Evolutionary conservation across 1,139 yeast species (phyloP).

Genomic region (Waltiozyma sp.): DNA sequence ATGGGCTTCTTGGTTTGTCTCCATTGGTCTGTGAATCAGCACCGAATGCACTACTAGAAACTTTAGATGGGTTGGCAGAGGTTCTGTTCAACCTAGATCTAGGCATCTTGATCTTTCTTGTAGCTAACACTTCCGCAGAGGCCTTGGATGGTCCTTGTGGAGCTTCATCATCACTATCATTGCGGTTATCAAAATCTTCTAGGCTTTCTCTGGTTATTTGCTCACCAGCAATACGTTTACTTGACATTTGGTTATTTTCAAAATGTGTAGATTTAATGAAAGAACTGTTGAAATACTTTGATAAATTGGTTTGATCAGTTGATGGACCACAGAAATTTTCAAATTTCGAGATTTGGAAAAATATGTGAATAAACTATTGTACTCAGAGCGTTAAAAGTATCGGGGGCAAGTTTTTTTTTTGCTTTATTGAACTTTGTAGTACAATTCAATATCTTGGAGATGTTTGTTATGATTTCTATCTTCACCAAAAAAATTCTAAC

Average conservation of each 20-base stretch:
- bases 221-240: slow-evolving; percentile 54
- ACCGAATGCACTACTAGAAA: slow-evolving; percentile 10
- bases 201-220: slow-evolving; percentile 41
- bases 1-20: slow-evolving; percentile 4
- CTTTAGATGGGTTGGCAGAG: slow-evolving; percentile 1
- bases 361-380: no score
- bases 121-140: slow-evolving; percentile 50
- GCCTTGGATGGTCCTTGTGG: slow-evolving; percentile 32
- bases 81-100: slow-evolving; percentile 23
- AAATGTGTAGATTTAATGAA: no score
- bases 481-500: no score
- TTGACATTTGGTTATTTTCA: slow-evolving; percentile 10
- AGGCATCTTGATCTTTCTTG: slow-evolving; percentile 58
- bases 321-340: no score
- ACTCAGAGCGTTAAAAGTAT: no score
- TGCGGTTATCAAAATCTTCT: slow-evolving; percentile 22
- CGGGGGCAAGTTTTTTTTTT: no score
- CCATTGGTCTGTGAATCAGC: slow-evolving; percentile 1
- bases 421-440: no score
- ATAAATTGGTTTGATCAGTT: no score
- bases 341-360: no score
- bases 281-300: no score
- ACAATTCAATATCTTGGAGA: no score
- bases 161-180: slow-evolving; percentile 24
- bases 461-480: no score